phyloP scores from a whole-genome alignment of 2,329 filamentous ascomycete genomes.

The Phyllosticta citribraziliensis region DNA sequence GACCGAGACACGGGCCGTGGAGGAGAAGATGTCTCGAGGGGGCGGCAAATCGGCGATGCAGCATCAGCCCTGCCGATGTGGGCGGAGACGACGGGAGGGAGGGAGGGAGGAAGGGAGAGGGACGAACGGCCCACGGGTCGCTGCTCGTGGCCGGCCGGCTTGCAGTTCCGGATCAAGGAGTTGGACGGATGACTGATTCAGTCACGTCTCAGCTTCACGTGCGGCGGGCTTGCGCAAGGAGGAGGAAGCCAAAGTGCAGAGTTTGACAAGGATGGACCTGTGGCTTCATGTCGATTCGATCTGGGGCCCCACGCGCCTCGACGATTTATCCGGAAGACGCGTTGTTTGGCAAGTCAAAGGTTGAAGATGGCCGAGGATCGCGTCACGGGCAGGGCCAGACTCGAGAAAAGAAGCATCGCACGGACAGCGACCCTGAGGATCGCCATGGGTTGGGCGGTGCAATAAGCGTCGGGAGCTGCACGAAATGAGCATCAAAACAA shows the following conservation, averaged over 20 bases:
- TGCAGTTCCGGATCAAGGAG: not conserved
- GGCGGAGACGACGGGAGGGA: not conserved
- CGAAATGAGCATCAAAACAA: not conserved
- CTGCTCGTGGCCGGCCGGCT: not conserved
- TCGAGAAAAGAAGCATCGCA: not conserved
- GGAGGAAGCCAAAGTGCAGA: not conserved
- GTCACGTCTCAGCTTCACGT: not conserved
- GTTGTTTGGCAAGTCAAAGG: not conserved
- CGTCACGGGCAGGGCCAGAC: not conserved
- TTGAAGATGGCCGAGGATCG: not conserved
- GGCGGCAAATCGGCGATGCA: not conserved
- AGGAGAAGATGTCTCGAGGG: not conserved
- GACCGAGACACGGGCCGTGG: not conserved
- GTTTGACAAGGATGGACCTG: not conserved
- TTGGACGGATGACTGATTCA: not conserved
- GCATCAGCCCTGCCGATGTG: not conserved
- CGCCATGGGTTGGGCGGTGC: too few relatives aligned
- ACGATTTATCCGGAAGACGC: not conserved
- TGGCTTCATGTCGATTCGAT: not conserved
- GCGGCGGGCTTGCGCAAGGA: not conserved
- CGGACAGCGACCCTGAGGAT: not conserved
- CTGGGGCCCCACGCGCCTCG: not conserved
- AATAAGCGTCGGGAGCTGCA: not conserved
- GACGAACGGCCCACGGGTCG: not conserved
- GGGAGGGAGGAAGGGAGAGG: not conserved